Evolutionary conservation across 257 asterid genomes (phyloP).

Genomic region (Plectranthus barbatus): DNA sequence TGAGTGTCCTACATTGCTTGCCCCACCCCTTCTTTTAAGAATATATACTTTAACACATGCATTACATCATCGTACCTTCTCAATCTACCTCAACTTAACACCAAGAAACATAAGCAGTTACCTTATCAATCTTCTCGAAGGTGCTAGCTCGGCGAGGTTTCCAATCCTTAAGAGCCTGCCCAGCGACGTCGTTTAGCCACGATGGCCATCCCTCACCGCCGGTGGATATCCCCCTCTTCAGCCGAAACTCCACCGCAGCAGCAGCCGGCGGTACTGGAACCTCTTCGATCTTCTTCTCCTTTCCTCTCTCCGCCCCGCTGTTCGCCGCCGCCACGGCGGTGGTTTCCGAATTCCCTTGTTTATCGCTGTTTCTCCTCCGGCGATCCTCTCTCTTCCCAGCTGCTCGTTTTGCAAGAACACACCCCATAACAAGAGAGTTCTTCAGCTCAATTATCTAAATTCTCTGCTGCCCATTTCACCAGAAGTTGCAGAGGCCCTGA

Average conservation of each 20-base stretch:
- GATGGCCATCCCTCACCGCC: slow-evolving; percentile 67
- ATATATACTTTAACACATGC: slow-evolving; percentile 1
- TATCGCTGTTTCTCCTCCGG: slow-evolving; percentile 18
- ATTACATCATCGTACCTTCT: slow-evolving; percentile 21
- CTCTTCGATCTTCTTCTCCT: slow-evolving; percentile 26
- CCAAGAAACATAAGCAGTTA: slow-evolving; percentile 13
- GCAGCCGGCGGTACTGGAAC: slow-evolving; percentile 1
- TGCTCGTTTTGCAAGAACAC: slow-evolving; percentile 40
- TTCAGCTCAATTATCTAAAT: slow-evolving; percentile 3
- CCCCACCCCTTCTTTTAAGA: background rate
- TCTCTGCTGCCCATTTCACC: slow-evolving; percentile 14
- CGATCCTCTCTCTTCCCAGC: slow-evolving; percentile 21
- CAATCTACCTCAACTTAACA: background rate
- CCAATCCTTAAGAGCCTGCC: slow-evolving; percentile 84
- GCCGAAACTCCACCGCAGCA: slow-evolving; percentile 27
- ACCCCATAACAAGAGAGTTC: slow-evolving; percentile 38
- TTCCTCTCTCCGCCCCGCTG: slow-evolving; percentile 3
- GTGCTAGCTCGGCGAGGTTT: slow-evolving; percentile 83
- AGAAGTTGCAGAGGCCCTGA: background rate
- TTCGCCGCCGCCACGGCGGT: slow-evolving; percentile 8
- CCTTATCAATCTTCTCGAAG: slow-evolving; percentile 86
- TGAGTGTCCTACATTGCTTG: background rate
- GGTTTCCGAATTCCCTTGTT: slow-evolving; percentile 10
- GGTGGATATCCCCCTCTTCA: slow-evolving; percentile 27
- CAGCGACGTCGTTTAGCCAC: slow-evolving; percentile 76